These are phyloP conservation scores for Tetracladium maxilliforme DNA, from an alignment of 2,329 filamentous ascomycete genomes.

Conservation along the genomic window DNA sequence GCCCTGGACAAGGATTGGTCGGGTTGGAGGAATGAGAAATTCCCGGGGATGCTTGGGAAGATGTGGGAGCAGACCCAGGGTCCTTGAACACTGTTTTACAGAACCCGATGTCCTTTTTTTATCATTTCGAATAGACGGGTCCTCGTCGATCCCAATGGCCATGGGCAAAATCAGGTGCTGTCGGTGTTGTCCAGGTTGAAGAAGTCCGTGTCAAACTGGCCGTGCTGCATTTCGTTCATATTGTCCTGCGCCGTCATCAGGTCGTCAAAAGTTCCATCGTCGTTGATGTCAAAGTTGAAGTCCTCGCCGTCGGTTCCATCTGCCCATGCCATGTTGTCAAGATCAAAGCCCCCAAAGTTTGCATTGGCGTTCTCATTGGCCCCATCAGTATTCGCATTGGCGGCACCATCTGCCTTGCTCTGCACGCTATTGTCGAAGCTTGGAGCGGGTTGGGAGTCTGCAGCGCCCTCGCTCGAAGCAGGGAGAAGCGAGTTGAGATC, in stretches of 20 bases:
- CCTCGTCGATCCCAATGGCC: too few relatives aligned
- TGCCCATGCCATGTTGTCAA: too few relatives aligned
- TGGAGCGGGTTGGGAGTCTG: neutral
- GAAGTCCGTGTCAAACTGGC: conserved; percentile 13
- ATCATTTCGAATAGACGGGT: too few relatives aligned
- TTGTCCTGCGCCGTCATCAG: conserved; percentile 4
- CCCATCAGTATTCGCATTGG: neutral
- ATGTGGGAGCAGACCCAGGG: conserved; percentile 26
- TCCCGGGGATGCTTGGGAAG: conserved; percentile 16
- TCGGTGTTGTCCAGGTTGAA: conserved; percentile 12
- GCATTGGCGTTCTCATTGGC: neutral
- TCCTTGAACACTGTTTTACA: conserved; percentile 17
- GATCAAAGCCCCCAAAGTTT: neutral
- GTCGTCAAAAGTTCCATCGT: conserved; percentile 7
- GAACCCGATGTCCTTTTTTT: too few relatives aligned
- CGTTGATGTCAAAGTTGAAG: conserved; percentile 8
- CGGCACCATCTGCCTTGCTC: neutral
- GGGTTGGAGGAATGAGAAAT: conserved; percentile 20
- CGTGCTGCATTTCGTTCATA: conserved; percentile 8
- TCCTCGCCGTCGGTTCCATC: conserved; percentile 14
- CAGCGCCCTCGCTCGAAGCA: neutral
- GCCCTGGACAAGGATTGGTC: conserved; percentile 27
- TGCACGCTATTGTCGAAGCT: neutral
- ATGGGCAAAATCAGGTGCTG: too few relatives aligned
- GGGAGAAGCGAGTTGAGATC: neutral